Conservation (phyloP, 257 asterid species). For the Apocynum venetum region DNA sequence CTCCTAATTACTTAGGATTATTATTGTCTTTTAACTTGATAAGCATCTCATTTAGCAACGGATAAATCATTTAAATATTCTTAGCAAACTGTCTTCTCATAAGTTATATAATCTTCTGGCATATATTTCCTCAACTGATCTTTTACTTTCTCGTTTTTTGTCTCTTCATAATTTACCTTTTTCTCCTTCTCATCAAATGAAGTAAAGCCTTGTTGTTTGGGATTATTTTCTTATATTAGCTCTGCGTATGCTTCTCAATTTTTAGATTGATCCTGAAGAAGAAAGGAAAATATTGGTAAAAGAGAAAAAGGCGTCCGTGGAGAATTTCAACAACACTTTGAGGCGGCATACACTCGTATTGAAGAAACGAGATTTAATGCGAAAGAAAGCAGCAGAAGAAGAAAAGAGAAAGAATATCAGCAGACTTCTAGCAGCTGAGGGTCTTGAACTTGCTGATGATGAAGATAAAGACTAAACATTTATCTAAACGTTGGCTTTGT, state of each 20-base stretch:
- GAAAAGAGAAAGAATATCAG: slow-evolving; percentile 57
- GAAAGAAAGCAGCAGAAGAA: slow-evolving; percentile 75
- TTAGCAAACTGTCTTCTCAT: too few relatives aligned
- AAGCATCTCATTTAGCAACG: too few relatives aligned
- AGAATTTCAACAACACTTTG: slow-evolving; percentile 66
- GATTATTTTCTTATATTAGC: not conserved
- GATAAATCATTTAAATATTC: too few relatives aligned
- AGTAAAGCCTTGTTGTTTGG: not conserved
- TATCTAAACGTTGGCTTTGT: not conserved
- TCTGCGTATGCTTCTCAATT: not conserved
- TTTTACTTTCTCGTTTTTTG: too few relatives aligned
- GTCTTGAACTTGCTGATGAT: slow-evolving; percentile 80
- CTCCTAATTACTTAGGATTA: not conserved
- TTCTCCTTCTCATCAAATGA: not conserved
- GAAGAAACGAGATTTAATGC: slow-evolving; percentile 68
- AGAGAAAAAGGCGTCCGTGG: slow-evolving; percentile 71
- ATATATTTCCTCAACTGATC: too few relatives aligned
- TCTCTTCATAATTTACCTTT: not conserved
- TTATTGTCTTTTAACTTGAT: not conserved
- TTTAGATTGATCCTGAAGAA: slow-evolving; percentile 85
- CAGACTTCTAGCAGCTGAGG: slow-evolving; percentile 92
- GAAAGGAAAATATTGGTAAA: slow-evolving; percentile 79
- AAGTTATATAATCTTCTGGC: too few relatives aligned
- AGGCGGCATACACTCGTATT: slow-evolving; percentile 80
- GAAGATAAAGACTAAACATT: slow-evolving; percentile 38